Evolutionary conservation across 331 rosid species (phyloP), one percentile per base, ranked within the genome.

Genomic region (Acacia concinna): DNA sequence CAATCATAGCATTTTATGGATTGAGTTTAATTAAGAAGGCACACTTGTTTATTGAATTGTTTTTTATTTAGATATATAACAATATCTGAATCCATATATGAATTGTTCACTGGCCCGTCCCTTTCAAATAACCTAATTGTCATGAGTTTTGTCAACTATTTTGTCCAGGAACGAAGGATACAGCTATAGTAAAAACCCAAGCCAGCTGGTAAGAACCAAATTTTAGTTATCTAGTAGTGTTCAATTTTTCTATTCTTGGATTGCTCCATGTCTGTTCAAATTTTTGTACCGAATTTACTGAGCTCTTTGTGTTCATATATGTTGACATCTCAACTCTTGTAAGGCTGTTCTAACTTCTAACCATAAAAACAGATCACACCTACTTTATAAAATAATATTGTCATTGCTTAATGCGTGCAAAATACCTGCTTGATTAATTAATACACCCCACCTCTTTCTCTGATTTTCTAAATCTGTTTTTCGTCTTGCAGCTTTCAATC

Each of bases 251-350:
- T 49, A 14, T 49, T 4, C 56, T 21, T n/a, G 28, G 60, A 52
- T 21, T n/a, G 21, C 3, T 46, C 52, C 27, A 43, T 13, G 56
- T 9, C 5, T 28, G 63, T 46, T 49, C 35, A 47, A 47, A 47
- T 71, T 18, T 6, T 40, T 8, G 28, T 30, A 32, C 63, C 44
- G 38, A 74, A 21, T 34, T 34, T n/a, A 54, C 49, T 13, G 18
- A 40, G 32, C 27, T 52, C 37, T 23, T 27, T 38, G 63, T 43
- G 35, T 21, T 57, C 3, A 18, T 46, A 81, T 73, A 84, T 77
- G 81, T 81, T 77, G 87, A 84, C 87, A 41, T 84, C 72, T 77
- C 80, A 84, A 77, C 81, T 44, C 80, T 12, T 18, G 64, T 23
- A 46, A 27, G 71, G 56, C 82, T 76, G 54, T 17, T 27, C 41